These are phyloP conservation scores for Cucurbita ficifolia DNA, from an alignment of 306 rosid species.

Conservation along the genomic window DNA sequence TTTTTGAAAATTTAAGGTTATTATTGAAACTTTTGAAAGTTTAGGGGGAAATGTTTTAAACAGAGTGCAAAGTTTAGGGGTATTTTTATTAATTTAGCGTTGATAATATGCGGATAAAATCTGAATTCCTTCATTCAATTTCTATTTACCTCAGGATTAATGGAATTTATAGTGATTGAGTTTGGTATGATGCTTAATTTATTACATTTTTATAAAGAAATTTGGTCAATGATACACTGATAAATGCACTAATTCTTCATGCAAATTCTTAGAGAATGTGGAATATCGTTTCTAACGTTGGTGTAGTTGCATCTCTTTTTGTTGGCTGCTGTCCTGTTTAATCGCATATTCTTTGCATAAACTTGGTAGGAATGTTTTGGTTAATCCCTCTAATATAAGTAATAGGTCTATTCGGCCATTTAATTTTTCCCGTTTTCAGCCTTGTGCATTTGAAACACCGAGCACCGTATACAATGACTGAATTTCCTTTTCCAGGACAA, in stretches of 20 bases:
- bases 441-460: not conserved
- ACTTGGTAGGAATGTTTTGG: not conserved
- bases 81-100: too few species aligned
- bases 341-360: not conserved
- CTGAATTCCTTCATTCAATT: not conserved
- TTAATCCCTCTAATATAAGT: not conserved
- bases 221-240: not conserved
- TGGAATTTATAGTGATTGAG: not conserved
- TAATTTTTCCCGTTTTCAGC: not conserved
- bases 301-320: not conserved
- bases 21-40: too few species aligned
- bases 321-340: not conserved
- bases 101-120: not conserved
- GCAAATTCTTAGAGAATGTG: not conserved
- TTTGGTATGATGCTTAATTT: not conserved
- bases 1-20: too few species aligned
- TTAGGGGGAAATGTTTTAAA: too few species aligned
- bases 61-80: too few species aligned
- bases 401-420: not conserved
- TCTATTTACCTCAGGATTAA: not conserved
- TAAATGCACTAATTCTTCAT: not conserved
- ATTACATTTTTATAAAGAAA: not conserved
- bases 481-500: constrained; percentile 33
- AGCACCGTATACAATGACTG: not conserved
- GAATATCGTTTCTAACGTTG: not conserved